Base-by-base conservation (phyloP, 805 yeast species). In the Limtongia smithiae region DNA sequence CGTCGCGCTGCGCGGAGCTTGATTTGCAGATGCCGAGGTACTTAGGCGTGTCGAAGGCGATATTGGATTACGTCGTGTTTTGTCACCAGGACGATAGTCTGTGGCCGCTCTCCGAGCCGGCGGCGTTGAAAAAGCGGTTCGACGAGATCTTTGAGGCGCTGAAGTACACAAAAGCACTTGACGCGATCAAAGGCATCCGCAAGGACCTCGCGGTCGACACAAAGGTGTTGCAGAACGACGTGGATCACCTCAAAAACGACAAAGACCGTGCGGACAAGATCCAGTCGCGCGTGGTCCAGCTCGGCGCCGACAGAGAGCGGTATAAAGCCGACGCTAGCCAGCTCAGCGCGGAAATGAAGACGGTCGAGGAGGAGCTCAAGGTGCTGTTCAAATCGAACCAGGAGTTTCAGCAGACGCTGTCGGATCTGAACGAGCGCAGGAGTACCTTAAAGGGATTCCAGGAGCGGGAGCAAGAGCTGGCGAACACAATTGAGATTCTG, bases 91-190 rank as follows among this genome's bases (percentile, higher is more conserved):
- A 93, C 62, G 99, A 93, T 52, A 82, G 91, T 60, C 68, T 88
- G 25, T 93, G 99, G 99, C 99, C 99, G 1, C 72, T 93, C 41
- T 79, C 90, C 59, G 99, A 93, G 66, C 94, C 98, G 1, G 75
- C 95, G 2, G 77, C 77, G 11, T 74, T 93, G 64, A 94, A 93
- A 68, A 90, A 90, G 68, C 77, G 91, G 45, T 94, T 93, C 61
- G 98, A 93, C 66, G 98, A 93, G 66, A 91, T 93, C 7, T 93
- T 93, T 62, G 97, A 93, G 67, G 96, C 97, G 0, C 79, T 88
- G 58, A 89, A 87, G 65, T 94, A 85, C 62, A 88, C 96, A 0
- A 91, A 87, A 63, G 95, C 93, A 0, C 71, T 93, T 32, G 96
- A 90, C 50, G 79, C 78, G 46, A 72, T 93, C 61, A 90, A 89